These are phyloP conservation scores for Coriaria nepalensis DNA, from an alignment of 306 rosid genomes.

Conservation along the genomic window DNA sequence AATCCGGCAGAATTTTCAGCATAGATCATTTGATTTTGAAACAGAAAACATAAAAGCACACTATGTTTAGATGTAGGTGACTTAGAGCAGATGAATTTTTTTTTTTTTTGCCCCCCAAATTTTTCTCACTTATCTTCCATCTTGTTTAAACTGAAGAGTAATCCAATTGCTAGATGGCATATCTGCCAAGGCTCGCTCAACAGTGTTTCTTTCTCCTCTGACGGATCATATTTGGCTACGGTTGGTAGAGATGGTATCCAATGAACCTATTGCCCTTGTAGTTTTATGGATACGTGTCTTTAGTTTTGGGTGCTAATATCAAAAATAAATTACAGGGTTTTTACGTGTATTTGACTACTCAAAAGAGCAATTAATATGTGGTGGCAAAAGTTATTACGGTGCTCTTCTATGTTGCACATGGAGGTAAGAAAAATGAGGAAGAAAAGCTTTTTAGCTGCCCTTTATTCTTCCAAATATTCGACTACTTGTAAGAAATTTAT, in stretches of 20 bases:
- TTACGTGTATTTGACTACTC: slow-evolving; percentile 84
- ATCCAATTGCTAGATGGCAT: slow-evolving; percentile 96
- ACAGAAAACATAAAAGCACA: too few relatives aligned
- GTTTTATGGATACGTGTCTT: slow-evolving; percentile 2
- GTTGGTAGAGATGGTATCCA: slow-evolving; percentile 90
- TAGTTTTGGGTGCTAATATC: slow-evolving; percentile 11
- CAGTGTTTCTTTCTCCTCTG: slow-evolving; percentile 70
- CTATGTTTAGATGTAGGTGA: too few relatives aligned
- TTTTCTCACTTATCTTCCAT: too few relatives aligned
- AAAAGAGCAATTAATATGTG: slow-evolving; percentile 82
- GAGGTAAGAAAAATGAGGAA: slow-evolving; percentile 32
- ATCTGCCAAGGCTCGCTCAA: slow-evolving; percentile 84
- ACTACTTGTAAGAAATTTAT: too few relatives aligned
- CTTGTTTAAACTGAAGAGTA: slow-evolving; percentile 33
- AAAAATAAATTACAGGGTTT: slow-evolving; percentile 45
- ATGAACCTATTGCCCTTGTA: slow-evolving; percentile 2
- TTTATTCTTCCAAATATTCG: too few relatives aligned
- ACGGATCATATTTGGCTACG: slow-evolving; percentile 69
- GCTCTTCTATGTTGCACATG: slow-evolving; percentile 94
- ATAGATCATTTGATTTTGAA: too few relatives aligned
- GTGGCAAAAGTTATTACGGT: slow-evolving; percentile 97
- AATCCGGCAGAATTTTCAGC: too few relatives aligned
- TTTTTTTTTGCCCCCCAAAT: too few relatives aligned
- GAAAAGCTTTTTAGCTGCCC: not conserved
- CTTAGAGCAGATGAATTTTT: too few relatives aligned